These are phyloP conservation scores for Geotrichum fermentans DNA, from an alignment of 1,139 yeast species.

Conservation along the genomic window DNA sequence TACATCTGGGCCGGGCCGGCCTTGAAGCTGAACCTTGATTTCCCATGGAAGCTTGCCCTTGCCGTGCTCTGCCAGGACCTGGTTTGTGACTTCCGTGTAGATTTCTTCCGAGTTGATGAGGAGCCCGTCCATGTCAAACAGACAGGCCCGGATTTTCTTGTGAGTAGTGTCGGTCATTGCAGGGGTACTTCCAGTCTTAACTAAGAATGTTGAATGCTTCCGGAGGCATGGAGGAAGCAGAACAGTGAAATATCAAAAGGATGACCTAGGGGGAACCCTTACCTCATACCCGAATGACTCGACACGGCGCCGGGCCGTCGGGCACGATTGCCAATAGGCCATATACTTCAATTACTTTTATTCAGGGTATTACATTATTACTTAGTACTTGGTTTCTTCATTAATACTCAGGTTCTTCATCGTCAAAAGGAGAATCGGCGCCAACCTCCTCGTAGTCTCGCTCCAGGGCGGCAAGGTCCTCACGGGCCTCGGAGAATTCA, in stretches of 20 bases:
- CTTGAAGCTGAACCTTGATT: conserved; percentile 78
- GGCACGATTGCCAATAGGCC: no score
- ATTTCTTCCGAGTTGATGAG: conserved; percentile 85
- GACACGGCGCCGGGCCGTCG: no score
- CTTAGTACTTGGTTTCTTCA: no score
- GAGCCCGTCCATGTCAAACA: conserved; percentile 95
- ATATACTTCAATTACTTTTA: no score
- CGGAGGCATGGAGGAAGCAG: no score
- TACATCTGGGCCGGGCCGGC: conserved; percentile 66
- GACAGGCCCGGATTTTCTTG: conserved; percentile 61
- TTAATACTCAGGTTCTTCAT: conserved; percentile 41
- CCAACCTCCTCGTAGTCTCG: conserved; percentile 97
- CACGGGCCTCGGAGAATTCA: conserved; percentile 87
- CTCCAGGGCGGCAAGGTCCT: conserved; percentile 94
- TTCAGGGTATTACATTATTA: background rate
- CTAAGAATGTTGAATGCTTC: no score
- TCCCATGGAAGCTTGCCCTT: conserved; percentile 87
- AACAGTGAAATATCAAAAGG: no score
- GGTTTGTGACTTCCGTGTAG: conserved; percentile 72
- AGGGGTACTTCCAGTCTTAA: no score
- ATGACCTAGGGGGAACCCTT: no score
- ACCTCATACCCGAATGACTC: no score
- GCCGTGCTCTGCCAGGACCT: conserved; percentile 59
- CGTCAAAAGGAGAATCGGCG: conserved; percentile 84
- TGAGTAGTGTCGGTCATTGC: background rate